Evolutionary conservation across 306 rosid species (phyloP).

Genomic region (Cicer pinnatifidum): DNA sequence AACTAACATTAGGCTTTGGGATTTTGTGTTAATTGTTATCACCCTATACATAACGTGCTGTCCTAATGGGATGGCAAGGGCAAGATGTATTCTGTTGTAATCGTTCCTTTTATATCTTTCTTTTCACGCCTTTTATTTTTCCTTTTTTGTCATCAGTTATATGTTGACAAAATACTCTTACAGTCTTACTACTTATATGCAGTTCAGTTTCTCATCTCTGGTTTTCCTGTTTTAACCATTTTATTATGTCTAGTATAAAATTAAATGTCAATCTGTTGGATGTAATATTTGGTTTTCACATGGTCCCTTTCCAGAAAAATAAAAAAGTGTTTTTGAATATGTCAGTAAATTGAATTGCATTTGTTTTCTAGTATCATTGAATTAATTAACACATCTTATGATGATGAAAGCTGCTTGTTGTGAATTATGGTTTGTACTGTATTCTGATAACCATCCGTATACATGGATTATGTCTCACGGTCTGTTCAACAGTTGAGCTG

Average conservation of each 20-base stretch:
- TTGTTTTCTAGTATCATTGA: neutral
- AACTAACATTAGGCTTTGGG: neutral
- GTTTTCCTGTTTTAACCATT: slow-evolving; percentile 22
- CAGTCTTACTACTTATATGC: neutral
- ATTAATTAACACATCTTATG: slow-evolving; percentile 4
- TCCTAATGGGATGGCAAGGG: slow-evolving; percentile 4
- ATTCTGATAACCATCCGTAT: slow-evolving; percentile 2
- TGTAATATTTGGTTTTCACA: neutral
- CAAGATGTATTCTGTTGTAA: neutral
- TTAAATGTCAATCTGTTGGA: slow-evolving; percentile 13
- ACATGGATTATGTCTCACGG: slow-evolving; percentile 13
- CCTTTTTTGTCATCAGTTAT: neutral
- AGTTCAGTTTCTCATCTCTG: neutral
- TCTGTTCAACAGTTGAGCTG: slow-evolving; percentile 25
- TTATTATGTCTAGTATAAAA: slow-evolving; percentile 31
- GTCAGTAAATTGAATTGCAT: neutral
- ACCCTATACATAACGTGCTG: neutral
- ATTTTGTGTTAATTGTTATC: slow-evolving; percentile 13
- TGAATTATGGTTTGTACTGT: slow-evolving; percentile 7
- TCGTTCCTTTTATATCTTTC: neutral
- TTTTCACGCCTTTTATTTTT: neutral
- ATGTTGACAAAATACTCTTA: neutral
- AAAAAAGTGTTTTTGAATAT: neutral
- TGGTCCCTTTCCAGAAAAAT: slow-evolving; percentile 5
- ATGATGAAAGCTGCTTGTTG: slow-evolving; percentile 32